phyloP scores from a whole-genome alignment of 2,329 filamentous ascomycete species.

The Epichloe coenophiala region DNA sequence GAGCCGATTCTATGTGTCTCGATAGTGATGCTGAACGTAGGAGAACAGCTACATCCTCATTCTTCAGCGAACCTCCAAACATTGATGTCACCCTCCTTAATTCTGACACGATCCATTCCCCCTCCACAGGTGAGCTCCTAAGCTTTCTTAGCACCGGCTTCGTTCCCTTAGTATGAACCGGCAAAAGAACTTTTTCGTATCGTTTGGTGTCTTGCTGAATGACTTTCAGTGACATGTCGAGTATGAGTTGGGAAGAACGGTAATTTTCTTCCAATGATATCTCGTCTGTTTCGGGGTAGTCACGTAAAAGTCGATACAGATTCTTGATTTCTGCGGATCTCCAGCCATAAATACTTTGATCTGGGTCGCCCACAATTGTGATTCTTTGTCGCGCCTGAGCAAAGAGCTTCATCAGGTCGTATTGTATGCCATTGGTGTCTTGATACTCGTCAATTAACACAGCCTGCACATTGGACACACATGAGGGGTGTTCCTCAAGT shows the following conservation, averaged over 20 bases:
- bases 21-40: slow-evolving; percentile 77
- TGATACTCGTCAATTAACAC: slow-evolving; percentile 97
- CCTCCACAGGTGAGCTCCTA: slow-evolving; percentile 57
- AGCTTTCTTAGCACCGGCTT: slow-evolving; percentile 69
- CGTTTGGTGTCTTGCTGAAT: slow-evolving; percentile 80
- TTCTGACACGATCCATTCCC: slow-evolving; percentile 79
- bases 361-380: slow-evolving; percentile 90
- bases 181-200: slow-evolving; percentile 65
- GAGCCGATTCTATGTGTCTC: slow-evolving; percentile 67
- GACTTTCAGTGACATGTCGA: slow-evolving; percentile 65
- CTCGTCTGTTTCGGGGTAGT: slow-evolving; percentile 67
- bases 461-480: slow-evolving; percentile 78
- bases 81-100: slow-evolving; percentile 57
- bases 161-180: slow-evolving; percentile 69
- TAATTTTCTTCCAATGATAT: slow-evolving; percentile 91
- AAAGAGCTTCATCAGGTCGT: slow-evolving; percentile 83
- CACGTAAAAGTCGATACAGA: slow-evolving; percentile 59
- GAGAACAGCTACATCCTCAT: slow-evolving; percentile 73
- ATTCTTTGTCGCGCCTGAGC: slow-evolving; percentile 61
- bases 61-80: slow-evolving; percentile 58
- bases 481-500: slow-evolving; percentile 57
- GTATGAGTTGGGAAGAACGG: slow-evolving; percentile 73
- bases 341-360: slow-evolving; percentile 97
- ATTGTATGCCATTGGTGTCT: slow-evolving; percentile 91
- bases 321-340: slow-evolving; percentile 88